These are phyloP conservation scores for Taphrina flavorubra DNA, from an alignment of 1,139 yeast species.

Conservation along the genomic window DNA sequence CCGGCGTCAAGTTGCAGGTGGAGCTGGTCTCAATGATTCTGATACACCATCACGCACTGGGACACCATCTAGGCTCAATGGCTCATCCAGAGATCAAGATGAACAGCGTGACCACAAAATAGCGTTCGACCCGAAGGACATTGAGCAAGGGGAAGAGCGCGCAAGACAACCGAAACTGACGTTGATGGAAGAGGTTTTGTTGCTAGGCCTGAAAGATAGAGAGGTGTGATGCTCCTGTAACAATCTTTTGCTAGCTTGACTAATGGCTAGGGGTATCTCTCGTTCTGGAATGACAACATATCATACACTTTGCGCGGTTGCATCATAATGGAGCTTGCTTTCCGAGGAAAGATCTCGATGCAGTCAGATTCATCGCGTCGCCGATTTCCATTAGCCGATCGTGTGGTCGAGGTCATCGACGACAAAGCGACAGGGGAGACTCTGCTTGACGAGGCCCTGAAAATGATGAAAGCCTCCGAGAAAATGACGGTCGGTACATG, in stretches of 20 bases:
- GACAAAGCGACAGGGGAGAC: conserved; percentile 92
- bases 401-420: conserved; percentile 85
- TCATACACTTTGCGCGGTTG: conserved; percentile 96
- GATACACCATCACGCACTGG: conserved; percentile 29
- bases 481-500: conserved; percentile 84
- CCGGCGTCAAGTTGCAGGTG: conserved; percentile 36
- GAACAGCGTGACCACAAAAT: conserved; percentile 58
- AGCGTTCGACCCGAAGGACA: conserved; percentile 82
- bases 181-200: conserved; percentile 91
- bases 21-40: conserved; percentile 11
- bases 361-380: conserved; percentile 93
- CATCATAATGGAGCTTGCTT: conserved; percentile 86
- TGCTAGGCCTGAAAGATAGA: conserved; percentile 90
- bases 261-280: conserved; percentile 69
- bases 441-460: conserved; percentile 87
- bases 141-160: conserved; percentile 59
- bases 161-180: conserved; percentile 72
- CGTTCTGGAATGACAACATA: conserved; percentile 97
- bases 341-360: conserved; percentile 85
- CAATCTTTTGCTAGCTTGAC: background rate
- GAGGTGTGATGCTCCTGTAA: conserved; percentile 54
- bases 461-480: conserved; percentile 84
- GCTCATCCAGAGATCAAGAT: conserved; percentile 15
- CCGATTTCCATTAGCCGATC: conserved; percentile 82
- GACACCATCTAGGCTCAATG: conserved; percentile 28